Percentiles rank a stretch among this genome's conserved stretches.
These are phyloP conservation scores for Lanmaoa rubissima DNA, from an alignment of 768 basidiomycete genomes.

Conservation along the genomic window DNA sequence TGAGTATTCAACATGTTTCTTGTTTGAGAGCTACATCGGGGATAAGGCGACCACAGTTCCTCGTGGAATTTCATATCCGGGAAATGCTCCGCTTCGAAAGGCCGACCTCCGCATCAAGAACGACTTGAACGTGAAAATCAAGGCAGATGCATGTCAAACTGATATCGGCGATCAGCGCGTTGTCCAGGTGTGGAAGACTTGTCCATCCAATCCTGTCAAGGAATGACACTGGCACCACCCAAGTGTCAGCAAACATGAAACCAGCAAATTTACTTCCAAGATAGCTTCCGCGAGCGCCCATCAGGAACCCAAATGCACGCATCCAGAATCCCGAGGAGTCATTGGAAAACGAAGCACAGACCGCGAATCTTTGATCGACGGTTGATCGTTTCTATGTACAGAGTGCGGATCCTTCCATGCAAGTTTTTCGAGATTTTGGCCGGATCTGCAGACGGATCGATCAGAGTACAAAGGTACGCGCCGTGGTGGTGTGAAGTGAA, in stretches of 20 bases:
- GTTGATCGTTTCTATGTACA: neutral
- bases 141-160: neutral
- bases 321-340: neutral
- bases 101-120: neutral
- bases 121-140: neutral
- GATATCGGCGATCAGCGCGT: neutral
- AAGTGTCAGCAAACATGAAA: neutral
- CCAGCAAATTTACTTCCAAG: neutral
- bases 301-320: neutral
- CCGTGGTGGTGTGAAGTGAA: neutral
- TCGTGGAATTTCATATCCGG: conserved; percentile 16
- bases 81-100: conserved; percentile 12
- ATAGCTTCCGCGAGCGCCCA: neutral
- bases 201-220: neutral
- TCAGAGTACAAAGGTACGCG: neutral
- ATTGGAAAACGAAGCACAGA: neutral
- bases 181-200: neutral
- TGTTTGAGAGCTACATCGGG: neutral
- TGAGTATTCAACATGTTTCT: neutral
- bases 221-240: neutral
- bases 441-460: neutral
- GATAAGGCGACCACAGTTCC: neutral
- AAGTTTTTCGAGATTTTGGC: neutral
- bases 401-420: conserved; percentile 4
- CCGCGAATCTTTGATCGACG: conserved; percentile 17